A percentile compares a stretch with the other conserved stretches of the same genome.
These are phyloP conservation scores for Candida maesae DNA, from an alignment of 805 yeast species.

Conservation along the genomic window DNA sequence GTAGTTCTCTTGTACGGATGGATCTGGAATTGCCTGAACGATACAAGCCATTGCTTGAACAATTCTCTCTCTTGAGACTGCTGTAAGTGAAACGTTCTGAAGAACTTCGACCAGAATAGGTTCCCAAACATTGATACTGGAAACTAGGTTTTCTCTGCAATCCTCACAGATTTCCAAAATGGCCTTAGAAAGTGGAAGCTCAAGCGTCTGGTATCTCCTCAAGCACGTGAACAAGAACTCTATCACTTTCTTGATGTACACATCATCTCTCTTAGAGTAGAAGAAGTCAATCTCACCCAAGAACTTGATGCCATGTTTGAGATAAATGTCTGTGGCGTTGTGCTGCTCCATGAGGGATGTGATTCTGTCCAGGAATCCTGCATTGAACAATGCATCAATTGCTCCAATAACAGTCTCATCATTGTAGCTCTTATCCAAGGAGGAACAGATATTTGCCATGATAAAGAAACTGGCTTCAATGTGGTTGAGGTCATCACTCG, in stretches of 20 bases:
- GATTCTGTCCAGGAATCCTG: constrained; percentile 27
- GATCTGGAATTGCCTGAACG: constrained; percentile 49
- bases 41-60: constrained; percentile 61
- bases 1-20: constrained; percentile 39
- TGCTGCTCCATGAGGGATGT: constrained; percentile 15
- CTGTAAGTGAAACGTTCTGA: constrained; percentile 34
- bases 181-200: constrained; percentile 48
- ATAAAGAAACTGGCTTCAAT: constrained; percentile 63
- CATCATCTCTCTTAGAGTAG: constrained; percentile 45
- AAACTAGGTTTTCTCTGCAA: constrained; percentile 40
- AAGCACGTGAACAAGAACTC: constrained; percentile 48
- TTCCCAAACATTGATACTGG: constrained; percentile 47
- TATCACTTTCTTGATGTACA: constrained; percentile 47
- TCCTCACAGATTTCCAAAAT: constrained; percentile 55
- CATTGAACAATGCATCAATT: constrained; percentile 28
- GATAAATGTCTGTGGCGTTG: constrained; percentile 21
- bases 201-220: constrained; percentile 25
- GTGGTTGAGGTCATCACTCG: constrained; percentile 30
- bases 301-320: constrained; percentile 51
- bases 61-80: constrained; percentile 54
- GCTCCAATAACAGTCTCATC: constrained; percentile 19
- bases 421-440: constrained; percentile 34
- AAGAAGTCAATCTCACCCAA: constrained; percentile 59
- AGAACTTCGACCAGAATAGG: constrained; percentile 45
- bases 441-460: constrained; percentile 51